A percentile compares a stretch with the other conserved stretches of the same genome.
These are phyloP conservation scores for Suillus subluteus DNA, from an alignment of 768 basidiomycete genomes.

Conservation along the genomic window DNA sequence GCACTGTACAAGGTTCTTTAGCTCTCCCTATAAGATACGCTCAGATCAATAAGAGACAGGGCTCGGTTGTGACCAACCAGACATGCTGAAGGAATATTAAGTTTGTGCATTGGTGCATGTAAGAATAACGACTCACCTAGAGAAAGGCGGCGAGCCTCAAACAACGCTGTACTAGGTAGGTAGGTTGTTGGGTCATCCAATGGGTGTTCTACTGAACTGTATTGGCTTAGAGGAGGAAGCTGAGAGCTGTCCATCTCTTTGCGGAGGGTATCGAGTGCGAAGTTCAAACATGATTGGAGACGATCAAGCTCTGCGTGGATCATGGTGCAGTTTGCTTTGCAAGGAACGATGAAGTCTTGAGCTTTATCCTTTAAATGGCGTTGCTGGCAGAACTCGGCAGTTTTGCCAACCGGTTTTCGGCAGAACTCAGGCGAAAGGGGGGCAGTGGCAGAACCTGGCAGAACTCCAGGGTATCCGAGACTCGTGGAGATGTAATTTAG, in stretches of 20 bases:
- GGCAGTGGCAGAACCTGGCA: no score
- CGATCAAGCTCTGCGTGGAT: slow-evolving; percentile 2
- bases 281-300: not conserved
- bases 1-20: slow-evolving; percentile 1
- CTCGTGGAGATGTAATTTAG: no score
- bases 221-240: not conserved
- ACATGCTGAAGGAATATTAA: not conserved
- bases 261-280: not conserved
- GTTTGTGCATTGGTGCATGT: not conserved
- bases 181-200: slow-evolving; percentile 5
- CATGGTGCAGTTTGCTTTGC: not conserved
- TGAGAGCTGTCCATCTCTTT: not conserved
- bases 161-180: not conserved
- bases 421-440: no score
- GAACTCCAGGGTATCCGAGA: no score
- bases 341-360: not conserved
- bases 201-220: slow-evolving; percentile 1
- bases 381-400: no score
- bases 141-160: slow-evolving; percentile 1
- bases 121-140: not conserved
- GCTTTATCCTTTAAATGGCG: no score
- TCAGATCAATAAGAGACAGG: not conserved
- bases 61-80: not conserved
- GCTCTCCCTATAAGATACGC: not conserved
- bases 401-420: no score